phyloP scores from a whole-genome alignment of 306 rosid genomes.

The Fragaria iinumae region DNA sequence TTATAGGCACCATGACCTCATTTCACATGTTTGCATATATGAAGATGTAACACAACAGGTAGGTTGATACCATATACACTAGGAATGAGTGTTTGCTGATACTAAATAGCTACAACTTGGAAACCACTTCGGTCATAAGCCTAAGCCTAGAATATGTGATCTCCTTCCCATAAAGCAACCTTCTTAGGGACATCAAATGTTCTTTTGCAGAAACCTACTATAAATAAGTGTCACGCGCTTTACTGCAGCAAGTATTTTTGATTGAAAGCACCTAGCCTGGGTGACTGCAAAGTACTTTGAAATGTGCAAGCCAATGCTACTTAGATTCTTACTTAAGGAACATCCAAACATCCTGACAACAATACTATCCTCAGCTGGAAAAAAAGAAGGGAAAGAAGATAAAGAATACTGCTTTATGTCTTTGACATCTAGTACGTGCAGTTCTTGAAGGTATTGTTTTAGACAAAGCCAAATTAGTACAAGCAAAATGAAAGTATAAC shows the following conservation, averaged over 20 bases:
- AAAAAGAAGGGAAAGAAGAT: not conserved
- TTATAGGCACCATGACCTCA: not conserved
- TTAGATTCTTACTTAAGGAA: not conserved
- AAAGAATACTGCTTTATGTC: not conserved
- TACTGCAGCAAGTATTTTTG: not conserved
- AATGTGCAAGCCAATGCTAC: not conserved
- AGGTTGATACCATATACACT: not conserved
- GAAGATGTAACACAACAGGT: constrained; percentile 11
- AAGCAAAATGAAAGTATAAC: not conserved
- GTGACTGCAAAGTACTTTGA: not conserved
- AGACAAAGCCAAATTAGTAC: not conserved
- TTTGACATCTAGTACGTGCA: not conserved
- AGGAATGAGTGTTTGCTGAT: constrained; percentile 3
- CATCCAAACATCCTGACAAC: not conserved
- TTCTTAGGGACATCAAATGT: not conserved
- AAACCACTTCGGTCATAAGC: not conserved
- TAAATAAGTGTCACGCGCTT: not conserved
- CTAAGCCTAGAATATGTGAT: not conserved
- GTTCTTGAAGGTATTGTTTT: not conserved
- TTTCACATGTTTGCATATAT: not conserved
- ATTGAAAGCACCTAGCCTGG: not conserved
- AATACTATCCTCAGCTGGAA: not conserved
- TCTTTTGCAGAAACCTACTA: not conserved
- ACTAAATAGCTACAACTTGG: not conserved
- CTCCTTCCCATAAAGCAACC: not conserved